Evolutionary conservation across 495 filamentous ascomycete species (phyloP).

Genomic region (Hypoxylon trugodes): DNA sequence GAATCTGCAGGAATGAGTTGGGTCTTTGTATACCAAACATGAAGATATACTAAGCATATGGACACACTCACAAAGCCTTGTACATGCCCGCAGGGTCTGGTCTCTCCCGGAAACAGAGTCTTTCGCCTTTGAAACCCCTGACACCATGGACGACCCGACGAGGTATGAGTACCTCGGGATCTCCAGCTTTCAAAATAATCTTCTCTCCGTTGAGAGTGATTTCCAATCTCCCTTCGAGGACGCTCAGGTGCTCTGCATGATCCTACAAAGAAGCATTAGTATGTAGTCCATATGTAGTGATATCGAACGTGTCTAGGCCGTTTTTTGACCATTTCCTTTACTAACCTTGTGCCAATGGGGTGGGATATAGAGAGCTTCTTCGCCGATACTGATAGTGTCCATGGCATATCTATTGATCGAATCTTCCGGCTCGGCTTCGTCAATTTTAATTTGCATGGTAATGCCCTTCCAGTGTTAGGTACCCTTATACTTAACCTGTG

Average conservation of each 20-base stretch:
- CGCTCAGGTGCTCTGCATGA: slow-evolving; percentile 30
- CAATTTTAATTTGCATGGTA: slow-evolving; percentile 20
- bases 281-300: not conserved
- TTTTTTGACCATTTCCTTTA: not conserved
- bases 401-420: slow-evolving; percentile 33
- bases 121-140: slow-evolving; percentile 27
- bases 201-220: slow-evolving; percentile 28
- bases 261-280: slow-evolving; percentile 8
- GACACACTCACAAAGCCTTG: slow-evolving; percentile 30
- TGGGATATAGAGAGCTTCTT: slow-evolving; percentile 30
- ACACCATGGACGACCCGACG: slow-evolving; percentile 30
- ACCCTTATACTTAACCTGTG: not conserved
- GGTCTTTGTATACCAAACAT: too few species aligned
- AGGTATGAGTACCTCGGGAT: slow-evolving; percentile 20
- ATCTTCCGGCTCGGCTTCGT: slow-evolving; percentile 33
- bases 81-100: slow-evolving; percentile 31
- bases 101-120: slow-evolving; percentile 21
- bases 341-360: slow-evolving; percentile 41
- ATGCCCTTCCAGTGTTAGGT: slow-evolving; percentile 17
- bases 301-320: not conserved
- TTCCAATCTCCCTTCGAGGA: slow-evolving; percentile 31
- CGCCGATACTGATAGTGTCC: slow-evolving; percentile 28
- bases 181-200: slow-evolving; percentile 25
- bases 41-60: not conserved
- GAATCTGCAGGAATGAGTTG: slow-evolving; percentile 18